Base-by-base conservation (phyloP, 352 stramenopile genomes). In the Phytopythium oedochilum region DNA sequence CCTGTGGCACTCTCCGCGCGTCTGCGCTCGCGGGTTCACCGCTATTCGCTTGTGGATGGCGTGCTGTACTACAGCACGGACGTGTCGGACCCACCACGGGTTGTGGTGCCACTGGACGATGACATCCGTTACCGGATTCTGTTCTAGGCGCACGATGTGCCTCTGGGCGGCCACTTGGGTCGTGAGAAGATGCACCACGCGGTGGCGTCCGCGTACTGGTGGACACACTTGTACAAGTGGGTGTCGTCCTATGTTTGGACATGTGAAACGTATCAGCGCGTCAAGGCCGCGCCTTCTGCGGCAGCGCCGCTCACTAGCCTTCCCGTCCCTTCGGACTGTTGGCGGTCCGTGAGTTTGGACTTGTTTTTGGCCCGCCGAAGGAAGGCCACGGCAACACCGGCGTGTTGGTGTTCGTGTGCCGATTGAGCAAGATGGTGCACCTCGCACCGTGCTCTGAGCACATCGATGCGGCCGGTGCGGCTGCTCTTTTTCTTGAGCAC, bases 271-370 rank as follows among this genome's bases (percentile, higher is more conserved):
- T 63, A 57, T 48, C 60, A 69, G 36, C 55, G 54, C 20, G 50
- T 60, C 0, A 65, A 65, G 52, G 32, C 54, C 14, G 17, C 46
- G 29, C 53, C 51, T 0, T 26, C 43, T n/a, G n/a, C 23, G 20
- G 12, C 15, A 26, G 60, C 54, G 20, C 55, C 55, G 6, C 38
- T 65, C 9, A 18, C 18, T 17, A 58, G 44, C 18, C 32, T 71
- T 2, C 31, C 63, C 0, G 42, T 72, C 10, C 55, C 61, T 17
- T 18, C n/a, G 1, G 57, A 66, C 12, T 62, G 48, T 29, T 73
- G 66, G 61, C 55, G 66, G 61, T 70, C 44, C 15, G 59, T 64
- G 35, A 61, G 54, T 45, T 62, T 71, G 53, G 58, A 66, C 53
- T 71, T 66, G 50, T 71, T n/a, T 61, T 63, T 40, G 58, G 39